phyloP scores from a whole-genome alignment of 768 basidiomycete species.

The Mycena venus region DNA sequence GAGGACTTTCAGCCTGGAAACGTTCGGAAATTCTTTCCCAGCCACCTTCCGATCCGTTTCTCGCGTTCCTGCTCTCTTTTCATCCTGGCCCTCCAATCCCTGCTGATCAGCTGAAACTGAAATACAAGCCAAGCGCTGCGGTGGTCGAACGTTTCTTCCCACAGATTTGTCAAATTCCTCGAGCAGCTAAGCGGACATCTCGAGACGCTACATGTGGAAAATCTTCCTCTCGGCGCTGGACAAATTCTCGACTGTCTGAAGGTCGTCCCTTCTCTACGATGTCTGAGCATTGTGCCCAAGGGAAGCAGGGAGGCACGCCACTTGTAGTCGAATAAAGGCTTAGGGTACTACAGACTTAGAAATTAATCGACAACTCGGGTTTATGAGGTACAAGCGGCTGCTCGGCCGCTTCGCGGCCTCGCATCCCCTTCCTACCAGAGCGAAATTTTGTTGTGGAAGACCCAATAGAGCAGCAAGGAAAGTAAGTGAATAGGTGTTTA shows the following conservation, averaged over 20 bases:
- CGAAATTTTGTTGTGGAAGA: too few relatives aligned
- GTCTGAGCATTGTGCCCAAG: conserved; percentile 51
- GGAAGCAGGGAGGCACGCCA: too few relatives aligned
- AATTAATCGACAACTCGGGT: too few relatives aligned
- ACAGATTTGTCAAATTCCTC: conserved; percentile 22
- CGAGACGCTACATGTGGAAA: conserved; percentile 48
- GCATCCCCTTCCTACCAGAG: too few relatives aligned
- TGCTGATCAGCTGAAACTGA: conserved; percentile 55
- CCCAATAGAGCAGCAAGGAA: too few relatives aligned
- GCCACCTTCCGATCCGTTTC: conserved; percentile 40
- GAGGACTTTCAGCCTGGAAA: conserved; percentile 47
- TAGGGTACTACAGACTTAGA: too few relatives aligned
- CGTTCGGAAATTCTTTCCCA: conserved; percentile 39
- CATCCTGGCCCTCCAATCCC: conserved; percentile 44
- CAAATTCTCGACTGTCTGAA: conserved; percentile 48
- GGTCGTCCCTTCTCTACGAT: conserved; percentile 43
- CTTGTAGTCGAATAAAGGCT: too few relatives aligned
- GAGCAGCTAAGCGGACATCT: conserved; percentile 43
- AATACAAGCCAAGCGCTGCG: background rate
- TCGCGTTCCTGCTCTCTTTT: conserved; percentile 49
- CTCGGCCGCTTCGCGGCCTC: too few relatives aligned
- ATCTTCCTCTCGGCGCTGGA: conserved; percentile 54
- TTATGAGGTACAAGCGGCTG: too few relatives aligned
- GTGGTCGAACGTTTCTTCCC: conserved; percentile 10
- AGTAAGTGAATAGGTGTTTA: too few relatives aligned